Evolutionary conservation across 2,329 filamentous ascomycete species (phyloP), one percentile per base, ranked within the genome.

Genomic region (Fusarium setosum): DNA sequence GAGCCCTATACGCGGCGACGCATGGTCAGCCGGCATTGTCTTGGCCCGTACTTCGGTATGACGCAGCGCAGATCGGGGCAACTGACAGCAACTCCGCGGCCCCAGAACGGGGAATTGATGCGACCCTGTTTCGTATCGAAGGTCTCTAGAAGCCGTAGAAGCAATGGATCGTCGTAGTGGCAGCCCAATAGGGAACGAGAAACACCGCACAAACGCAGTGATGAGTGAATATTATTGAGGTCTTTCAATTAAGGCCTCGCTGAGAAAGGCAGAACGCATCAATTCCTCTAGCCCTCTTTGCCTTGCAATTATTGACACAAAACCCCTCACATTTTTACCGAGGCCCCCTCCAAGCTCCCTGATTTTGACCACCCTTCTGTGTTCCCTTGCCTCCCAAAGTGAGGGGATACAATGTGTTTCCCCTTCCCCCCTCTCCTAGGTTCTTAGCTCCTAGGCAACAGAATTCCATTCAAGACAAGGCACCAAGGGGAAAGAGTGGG

Each of bases 11-110:
- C 52, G 61, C 48, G 44, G 38, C 52, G 49, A 65, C 61, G 65
- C 65, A 52, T 47, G 51, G 65, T 68, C 61, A 68, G 65, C 51
- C 55, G 53, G 48, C 56, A 67, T 57, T n/a, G 61, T 42, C 65
- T 68, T 67, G 64, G 64, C 59, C 45, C 35, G 42, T 41, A n/a
- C 50, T 47, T 56, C 54, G 61, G 63, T 61, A 68, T 68, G 65
- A 68, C 65, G 65, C 56, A 59, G 13, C 23, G 65, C 61, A 62
- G 51, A 51, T 60, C 61, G 34, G 37, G 53, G 24, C 21, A 48
- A 40, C 52, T 65, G 32, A 35, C 32, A 41, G 29, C 57, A 45
- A 55, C 53, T 61, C 59, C 61, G 61, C 61, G 24, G 50, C 41
- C 15, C 51, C 51, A 29, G 54, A 65, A 48, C 26, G 21, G 56